phyloP scores from a whole-genome alignment of 805 yeast genomes.

The Saturnispora kantuleensis region DNA sequence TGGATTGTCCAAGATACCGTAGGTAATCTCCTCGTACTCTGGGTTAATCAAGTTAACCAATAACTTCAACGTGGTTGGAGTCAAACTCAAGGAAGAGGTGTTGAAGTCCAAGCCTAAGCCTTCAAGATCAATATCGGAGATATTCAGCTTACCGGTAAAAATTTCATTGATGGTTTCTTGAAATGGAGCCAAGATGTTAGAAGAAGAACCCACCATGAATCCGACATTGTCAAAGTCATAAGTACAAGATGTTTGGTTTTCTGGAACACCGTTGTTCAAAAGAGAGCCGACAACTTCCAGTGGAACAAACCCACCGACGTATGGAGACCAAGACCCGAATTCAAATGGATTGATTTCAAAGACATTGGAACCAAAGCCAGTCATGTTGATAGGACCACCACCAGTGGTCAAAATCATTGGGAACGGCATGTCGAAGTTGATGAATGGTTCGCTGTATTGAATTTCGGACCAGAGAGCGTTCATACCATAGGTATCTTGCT shows the following conservation, averaged over 20 bases:
- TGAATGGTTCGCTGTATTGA: conserved; percentile 45
- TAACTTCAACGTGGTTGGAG: conserved; percentile 10
- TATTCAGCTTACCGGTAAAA: conserved; percentile 9
- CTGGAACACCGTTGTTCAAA: conserved; percentile 47
- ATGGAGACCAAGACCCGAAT: conserved; percentile 79
- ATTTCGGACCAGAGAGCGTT: conserved; percentile 48
- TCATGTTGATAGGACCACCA: conserved; percentile 38
- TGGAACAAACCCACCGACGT: conserved; percentile 52
- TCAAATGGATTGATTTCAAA: conserved; percentile 55
- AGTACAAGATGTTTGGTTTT: conserved; percentile 35
- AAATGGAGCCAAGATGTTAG: conserved; percentile 43
- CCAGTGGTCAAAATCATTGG: conserved; percentile 57
- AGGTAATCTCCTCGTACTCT: conserved; percentile 35
- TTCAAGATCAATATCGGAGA: conserved; percentile 5
- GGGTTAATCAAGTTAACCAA: conserved; percentile 31
- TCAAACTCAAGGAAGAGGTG: conserved; percentile 9
- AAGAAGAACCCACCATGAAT: conserved; percentile 67
- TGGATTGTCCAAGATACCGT: conserved; percentile 36
- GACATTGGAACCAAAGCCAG: conserved; percentile 49
- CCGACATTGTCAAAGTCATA: conserved; percentile 71
- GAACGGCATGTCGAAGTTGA: conserved; percentile 55
- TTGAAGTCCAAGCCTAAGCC: conserved; percentile 16
- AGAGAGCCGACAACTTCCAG: conserved; percentile 57
- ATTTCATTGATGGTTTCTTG: conserved; percentile 10
- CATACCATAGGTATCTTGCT: conserved; percentile 45